Evolutionary conservation across 306 rosid genomes (phyloP), one percentile per base, ranked within the genome.

Genomic region (Trifolium pratense): DNA sequence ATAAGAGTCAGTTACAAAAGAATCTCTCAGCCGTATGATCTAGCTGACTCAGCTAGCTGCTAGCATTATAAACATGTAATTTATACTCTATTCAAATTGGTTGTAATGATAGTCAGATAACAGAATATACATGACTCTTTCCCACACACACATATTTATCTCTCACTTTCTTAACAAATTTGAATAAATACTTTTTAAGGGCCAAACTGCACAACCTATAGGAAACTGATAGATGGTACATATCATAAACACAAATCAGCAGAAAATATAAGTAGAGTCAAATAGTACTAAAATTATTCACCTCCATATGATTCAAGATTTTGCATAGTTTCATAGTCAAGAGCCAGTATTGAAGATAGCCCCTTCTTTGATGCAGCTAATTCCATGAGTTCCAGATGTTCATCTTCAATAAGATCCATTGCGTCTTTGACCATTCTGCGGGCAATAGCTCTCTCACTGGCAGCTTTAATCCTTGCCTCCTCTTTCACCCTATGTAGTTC

Each of bases 371-470:
- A 79, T 69, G 90, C 84, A 83, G 92, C 91, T 66, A 91, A 73
- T 63, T 91, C 90, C 97, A 91, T 87, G 64, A 91, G 85, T 76
- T 91, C 97, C 75, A 91, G 79, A 29, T 69, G 83, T 68, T 91
- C 97, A 86, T 91, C 97, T 43, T 91, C 97, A 75, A 86, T 78
- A 25, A 85, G 90, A 73, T 89, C 94, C 75, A 58, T 65, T 36
- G 94, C 86, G 77, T 87, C 97, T 84, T 81, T 89, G 55, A 89
- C 94, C 77, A 82, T 77, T 77, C 77, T 83, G 69, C 97, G 92
- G 76, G 97, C 86, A 79, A 78, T 53, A 62, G 90, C 88, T 83
- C 90, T 89, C 80, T 85, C 88, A 75, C 83, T 81, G 61, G 92
- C 87, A 84, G 87, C 94, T 82, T 83, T 91, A 66, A 84, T 86